Conservation (phyloP, 805 yeast species). For the Jamesozyma lodderae region DNA sequence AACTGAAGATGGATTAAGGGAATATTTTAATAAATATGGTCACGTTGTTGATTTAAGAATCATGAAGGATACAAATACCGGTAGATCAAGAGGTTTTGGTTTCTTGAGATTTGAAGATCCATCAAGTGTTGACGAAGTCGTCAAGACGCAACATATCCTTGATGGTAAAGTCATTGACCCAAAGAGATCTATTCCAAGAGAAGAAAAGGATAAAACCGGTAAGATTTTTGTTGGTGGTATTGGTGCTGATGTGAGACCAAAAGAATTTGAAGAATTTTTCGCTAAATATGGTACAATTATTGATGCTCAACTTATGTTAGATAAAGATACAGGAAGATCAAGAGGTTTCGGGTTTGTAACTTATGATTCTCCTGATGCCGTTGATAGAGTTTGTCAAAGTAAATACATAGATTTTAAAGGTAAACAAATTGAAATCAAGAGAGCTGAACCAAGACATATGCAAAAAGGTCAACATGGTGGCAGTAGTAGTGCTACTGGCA, state of each 20-base stretch:
- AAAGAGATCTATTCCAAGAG: constrained; percentile 93
- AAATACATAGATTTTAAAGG: constrained; percentile 81
- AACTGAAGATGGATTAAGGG: constrained; percentile 74
- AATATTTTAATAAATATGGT: constrained; percentile 82
- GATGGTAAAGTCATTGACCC: constrained; percentile 98
- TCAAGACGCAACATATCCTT: constrained; percentile 75
- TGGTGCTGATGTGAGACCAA: constrained; percentile 87
- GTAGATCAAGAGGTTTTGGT: constrained; percentile 92
- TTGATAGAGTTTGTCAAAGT: constrained; percentile 76
- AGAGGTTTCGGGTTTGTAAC: constrained; percentile 97
- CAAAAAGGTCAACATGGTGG: constrained; percentile 32
- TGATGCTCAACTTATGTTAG: constrained; percentile 95
- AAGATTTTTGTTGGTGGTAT: constrained; percentile 97
- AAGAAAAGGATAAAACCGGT: constrained; percentile 94
- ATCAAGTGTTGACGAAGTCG: constrained; percentile 73
- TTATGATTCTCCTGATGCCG: constrained; percentile 89
- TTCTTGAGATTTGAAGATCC: constrained; percentile 81
- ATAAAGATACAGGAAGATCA: constrained; percentile 93
- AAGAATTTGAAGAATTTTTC: constrained; percentile 80
- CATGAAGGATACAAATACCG: constrained; percentile 82
- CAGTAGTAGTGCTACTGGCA: constrained; percentile 8
- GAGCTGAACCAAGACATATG: constrained; percentile 76
- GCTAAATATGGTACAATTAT: constrained; percentile 83
- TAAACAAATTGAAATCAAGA: constrained; percentile 71
- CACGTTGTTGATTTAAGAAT: constrained; percentile 82